Evolutionary conservation across 371 early-diverging fungal species (phyloP).

Genomic region (Mortierella sp.): DNA sequence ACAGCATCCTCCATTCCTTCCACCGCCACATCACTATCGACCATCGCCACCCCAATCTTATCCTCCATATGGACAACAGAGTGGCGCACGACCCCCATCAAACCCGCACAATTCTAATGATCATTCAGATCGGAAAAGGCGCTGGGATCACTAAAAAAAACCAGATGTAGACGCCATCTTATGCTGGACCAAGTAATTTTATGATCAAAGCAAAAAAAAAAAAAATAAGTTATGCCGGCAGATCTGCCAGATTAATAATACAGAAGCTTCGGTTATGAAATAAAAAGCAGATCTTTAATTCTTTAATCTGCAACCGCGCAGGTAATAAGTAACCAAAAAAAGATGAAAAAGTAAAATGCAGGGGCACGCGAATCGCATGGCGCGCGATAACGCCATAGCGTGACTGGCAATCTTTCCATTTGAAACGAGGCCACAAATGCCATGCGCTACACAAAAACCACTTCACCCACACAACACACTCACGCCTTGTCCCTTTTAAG

Average conservation of each 20-base stretch:
- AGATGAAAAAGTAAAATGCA: slow-evolving; percentile 14
- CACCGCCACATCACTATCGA: slow-evolving; percentile 25
- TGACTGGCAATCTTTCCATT: slow-evolving; percentile 31
- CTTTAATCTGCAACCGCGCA: neutral
- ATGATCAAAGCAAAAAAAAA: neutral
- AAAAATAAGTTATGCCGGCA: neutral
- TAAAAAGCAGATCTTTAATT: neutral
- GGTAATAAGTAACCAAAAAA: neutral
- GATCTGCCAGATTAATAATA: neutral
- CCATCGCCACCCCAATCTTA: slow-evolving; percentile 15
- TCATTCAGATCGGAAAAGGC: slow-evolving; percentile 25
- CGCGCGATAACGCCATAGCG: slow-evolving; percentile 37
- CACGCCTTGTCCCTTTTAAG: neutral
- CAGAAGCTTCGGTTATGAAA: neutral
- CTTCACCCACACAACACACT: neutral
- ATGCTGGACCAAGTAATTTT: too few relatives aligned
- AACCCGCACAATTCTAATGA: neutral
- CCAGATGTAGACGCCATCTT: neutral
- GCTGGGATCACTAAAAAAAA: slow-evolving; percentile 34
- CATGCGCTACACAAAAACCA: slow-evolving; percentile 3
- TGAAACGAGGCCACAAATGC: neutral
- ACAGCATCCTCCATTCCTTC: slow-evolving; percentile 18
- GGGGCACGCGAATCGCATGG: slow-evolving; percentile 24
- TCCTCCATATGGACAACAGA: slow-evolving; percentile 20
- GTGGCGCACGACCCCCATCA: slow-evolving; percentile 4